Percentiles rank a stretch among this genome's conserved stretches.
Evolutionary conservation across 2,329 filamentous ascomycete species (phyloP).

Genomic region (Exophiala aquamarina): DNA sequence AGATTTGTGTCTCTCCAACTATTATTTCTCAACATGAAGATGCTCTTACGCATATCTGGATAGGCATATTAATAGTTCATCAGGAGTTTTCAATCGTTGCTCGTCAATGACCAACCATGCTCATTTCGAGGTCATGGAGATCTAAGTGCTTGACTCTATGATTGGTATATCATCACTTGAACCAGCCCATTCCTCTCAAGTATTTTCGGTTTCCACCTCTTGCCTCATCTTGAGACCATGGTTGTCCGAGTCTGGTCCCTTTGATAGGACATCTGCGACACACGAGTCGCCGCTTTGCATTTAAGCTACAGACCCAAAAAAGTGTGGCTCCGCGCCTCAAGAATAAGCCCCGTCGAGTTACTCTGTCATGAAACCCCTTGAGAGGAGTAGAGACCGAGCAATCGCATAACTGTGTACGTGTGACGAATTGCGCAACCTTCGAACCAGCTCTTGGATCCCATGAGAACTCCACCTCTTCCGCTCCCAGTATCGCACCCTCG

Average conservation of each 20-base stretch:
- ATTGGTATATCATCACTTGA: constrained; percentile 87
- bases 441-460: constrained; percentile 17
- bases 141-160: constrained; percentile 99
- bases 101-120: constrained; percentile 46
- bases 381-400: constrained; percentile 56
- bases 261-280: constrained; percentile 63
- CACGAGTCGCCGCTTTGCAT: constrained; percentile 48
- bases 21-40: no score
- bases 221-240: no score
- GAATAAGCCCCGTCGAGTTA: constrained; percentile 99
- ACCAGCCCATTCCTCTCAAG: constrained; percentile 23
- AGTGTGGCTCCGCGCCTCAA: constrained; percentile 84
- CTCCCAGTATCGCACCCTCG: constrained; percentile 35
- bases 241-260: constrained; percentile 60
- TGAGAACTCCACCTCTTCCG: constrained; percentile 8
- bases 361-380: constrained; percentile 44
- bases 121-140: constrained; percentile 37
- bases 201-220: constrained; percentile 9
- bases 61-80: constrained; percentile 47
- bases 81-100: constrained; percentile 50
- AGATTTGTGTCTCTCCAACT: no score
- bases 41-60: no score
- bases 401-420: constrained; percentile 98
- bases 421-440: constrained; percentile 71
- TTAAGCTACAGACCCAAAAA: constrained; percentile 54